Percentiles rank a stretch among this genome's conserved stretches.
Evolutionary conservation across 2,329 filamentous ascomycete genomes (phyloP).

Genomic region (Colletotrichum godetiae): DNA sequence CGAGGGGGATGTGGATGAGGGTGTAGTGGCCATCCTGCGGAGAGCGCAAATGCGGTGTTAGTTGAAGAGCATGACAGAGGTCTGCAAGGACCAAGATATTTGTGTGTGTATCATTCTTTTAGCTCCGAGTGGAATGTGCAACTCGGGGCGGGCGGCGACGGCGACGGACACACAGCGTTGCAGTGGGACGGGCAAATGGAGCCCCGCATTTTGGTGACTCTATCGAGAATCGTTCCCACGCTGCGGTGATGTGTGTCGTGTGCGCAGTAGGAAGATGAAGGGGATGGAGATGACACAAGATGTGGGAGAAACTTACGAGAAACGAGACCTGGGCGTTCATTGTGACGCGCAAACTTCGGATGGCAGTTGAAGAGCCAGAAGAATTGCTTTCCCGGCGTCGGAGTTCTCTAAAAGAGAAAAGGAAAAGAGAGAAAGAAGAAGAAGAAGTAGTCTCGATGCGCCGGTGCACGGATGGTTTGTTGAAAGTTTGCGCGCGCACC

Average conservation of each 20-base stretch:
- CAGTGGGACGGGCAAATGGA: background rate
- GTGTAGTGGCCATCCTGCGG: conserved; percentile 86
- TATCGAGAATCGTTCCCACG: conserved; percentile 2
- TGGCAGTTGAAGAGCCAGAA: conserved; percentile 1
- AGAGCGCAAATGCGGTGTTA: conserved; percentile 14
- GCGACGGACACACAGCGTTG: conserved; percentile 5
- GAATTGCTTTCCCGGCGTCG: conserved; percentile 1
- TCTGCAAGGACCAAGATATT: conserved; percentile 13
- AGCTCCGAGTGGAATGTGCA: conserved; percentile 16
- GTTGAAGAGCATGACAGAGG: background rate
- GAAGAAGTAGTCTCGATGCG: conserved; percentile 12
- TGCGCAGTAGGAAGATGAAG: background rate
- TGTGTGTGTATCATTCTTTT: conserved; percentile 6
- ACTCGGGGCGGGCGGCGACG: background rate
- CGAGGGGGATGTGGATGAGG: conserved; percentile 89
- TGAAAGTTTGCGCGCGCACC: background rate
- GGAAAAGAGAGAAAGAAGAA: background rate
- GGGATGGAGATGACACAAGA: conserved; percentile 1
- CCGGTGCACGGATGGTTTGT: conserved; percentile 11
- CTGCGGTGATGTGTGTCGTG: background rate
- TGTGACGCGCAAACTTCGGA: conserved; percentile 38
- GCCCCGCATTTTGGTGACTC: conserved; percentile 30
- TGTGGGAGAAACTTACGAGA: conserved; percentile 47
- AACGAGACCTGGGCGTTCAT: conserved; percentile 71
- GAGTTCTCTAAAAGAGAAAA: background rate